Percentiles rank a stretch among this genome's conserved stretches.
Conservation (phyloP, 2,329 filamentous ascomycete species). For the Colletotrichum sp. region DNA sequence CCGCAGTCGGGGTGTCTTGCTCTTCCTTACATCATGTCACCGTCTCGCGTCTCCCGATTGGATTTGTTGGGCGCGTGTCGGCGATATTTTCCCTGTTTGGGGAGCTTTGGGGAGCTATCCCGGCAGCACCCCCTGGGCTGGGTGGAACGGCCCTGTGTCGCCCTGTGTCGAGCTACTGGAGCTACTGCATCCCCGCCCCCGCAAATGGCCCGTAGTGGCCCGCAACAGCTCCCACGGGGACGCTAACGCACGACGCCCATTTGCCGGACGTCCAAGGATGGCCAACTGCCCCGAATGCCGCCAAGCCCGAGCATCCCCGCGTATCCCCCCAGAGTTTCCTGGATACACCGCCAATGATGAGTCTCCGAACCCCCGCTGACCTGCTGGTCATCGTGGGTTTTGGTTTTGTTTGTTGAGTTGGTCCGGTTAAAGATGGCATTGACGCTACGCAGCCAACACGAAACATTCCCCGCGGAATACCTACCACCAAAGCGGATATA, state of each 20-base stretch:
- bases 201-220: neutral
- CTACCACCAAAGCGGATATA: neutral
- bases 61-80: slow-evolving; percentile 6
- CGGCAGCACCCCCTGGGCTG: neutral
- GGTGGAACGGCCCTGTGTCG: neutral
- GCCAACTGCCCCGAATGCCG: neutral
- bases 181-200: slow-evolving; percentile 1
- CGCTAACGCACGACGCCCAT: neutral
- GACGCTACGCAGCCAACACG: neutral
- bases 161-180: slow-evolving; percentile 4
- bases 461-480: neutral
- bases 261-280: slow-evolving; percentile 6
- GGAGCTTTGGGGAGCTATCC: slow-evolving; percentile 9
- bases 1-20: neutral
- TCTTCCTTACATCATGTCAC: neutral
- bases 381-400: neutral
- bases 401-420: neutral
- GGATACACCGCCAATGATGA: neutral
- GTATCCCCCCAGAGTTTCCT: neutral
- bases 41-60: neutral
- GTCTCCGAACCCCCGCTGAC: neutral
- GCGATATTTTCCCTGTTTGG: slow-evolving; percentile 14
- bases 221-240: neutral
- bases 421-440: neutral
- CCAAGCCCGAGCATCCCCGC: neutral